These are phyloP conservation scores for Wickerhamiella galacta DNA, from an alignment of 805 yeast species.

Conservation along the genomic window DNA sequence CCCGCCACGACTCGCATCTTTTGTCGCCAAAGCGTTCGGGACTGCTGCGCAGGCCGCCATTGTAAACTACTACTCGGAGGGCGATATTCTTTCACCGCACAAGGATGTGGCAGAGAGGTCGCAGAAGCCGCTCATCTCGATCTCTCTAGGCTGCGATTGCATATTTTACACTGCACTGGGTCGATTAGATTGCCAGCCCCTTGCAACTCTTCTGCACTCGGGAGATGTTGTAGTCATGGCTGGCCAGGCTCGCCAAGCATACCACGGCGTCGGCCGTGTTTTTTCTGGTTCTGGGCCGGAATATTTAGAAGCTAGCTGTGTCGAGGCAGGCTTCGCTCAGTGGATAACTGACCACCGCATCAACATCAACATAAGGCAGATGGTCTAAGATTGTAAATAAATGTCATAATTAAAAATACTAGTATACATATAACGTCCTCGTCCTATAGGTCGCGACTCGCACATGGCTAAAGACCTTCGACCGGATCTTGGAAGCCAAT, in stretches of 20 bases:
- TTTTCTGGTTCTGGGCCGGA: slow-evolving; percentile 22
- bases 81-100: slow-evolving; percentile 29
- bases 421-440: neutral
- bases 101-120: slow-evolving; percentile 28
- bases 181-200: slow-evolving; percentile 17
- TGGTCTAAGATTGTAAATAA: slow-evolving; percentile 11
- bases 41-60: slow-evolving; percentile 26
- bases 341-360: slow-evolving; percentile 25
- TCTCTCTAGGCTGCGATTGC: slow-evolving; percentile 26
- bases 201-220: slow-evolving; percentile 22
- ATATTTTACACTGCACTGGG: slow-evolving; percentile 21
- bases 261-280: slow-evolving; percentile 28
- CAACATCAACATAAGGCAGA: slow-evolving; percentile 27
- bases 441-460: too few species aligned
- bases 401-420: neutral
- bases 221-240: slow-evolving; percentile 30
- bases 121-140: slow-evolving; percentile 22
- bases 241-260: slow-evolving; percentile 25
- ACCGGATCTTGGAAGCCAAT: too few species aligned
- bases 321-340: slow-evolving; percentile 9
- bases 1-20: slow-evolving; percentile 16
- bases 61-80: slow-evolving; percentile 28
- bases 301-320: slow-evolving; percentile 9
- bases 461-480: too few species aligned
- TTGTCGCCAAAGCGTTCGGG: slow-evolving; percentile 14